These are phyloP conservation scores for Ganoderma sinense DNA, from an alignment of 1,284 basidiomycete species.

Conservation along the genomic window DNA sequence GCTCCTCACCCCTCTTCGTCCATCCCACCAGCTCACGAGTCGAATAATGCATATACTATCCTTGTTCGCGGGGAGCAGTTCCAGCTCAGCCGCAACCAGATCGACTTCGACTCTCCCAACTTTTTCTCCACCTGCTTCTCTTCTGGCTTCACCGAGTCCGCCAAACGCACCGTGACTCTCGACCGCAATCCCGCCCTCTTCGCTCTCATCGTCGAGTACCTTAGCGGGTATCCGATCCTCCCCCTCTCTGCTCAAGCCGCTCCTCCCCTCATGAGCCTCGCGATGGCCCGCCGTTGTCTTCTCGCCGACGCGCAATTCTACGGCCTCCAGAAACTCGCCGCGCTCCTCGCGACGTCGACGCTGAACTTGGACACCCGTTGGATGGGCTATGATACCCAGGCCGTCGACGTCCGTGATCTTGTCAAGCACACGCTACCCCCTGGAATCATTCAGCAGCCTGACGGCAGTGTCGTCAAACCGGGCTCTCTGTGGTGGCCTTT, in stretches of 20 bases:
- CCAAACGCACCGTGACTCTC: constrained; percentile 5
- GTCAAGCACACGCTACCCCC: neutral
- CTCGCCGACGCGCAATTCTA: constrained; percentile 11
- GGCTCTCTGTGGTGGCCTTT: neutral
- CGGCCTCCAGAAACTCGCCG: neutral
- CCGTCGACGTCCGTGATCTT: neutral
- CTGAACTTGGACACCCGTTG: neutral
- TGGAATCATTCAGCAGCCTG: neutral
- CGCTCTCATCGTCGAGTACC: constrained; percentile 17
- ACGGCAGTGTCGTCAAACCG: constrained; percentile 1
- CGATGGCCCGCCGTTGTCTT: constrained; percentile 6
- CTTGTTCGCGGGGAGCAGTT: constrained; percentile 13
- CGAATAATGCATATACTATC: constrained; percentile 24
- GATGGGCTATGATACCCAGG: neutral
- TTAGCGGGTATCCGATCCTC: constrained; percentile 14
- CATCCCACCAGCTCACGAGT: neutral
- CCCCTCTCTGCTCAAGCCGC: constrained; percentile 4
- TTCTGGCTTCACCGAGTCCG: constrained; percentile 5
- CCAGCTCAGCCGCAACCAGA: constrained; percentile 9
- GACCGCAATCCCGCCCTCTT: constrained; percentile 13
- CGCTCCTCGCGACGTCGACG: neutral
- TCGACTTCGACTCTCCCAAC: constrained; percentile 14
- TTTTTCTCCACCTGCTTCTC: constrained; percentile 15
- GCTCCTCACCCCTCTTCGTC: neutral
- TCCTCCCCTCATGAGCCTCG: neutral